Evolutionary conservation across 495 filamentous ascomycete genomes (phyloP), one percentile per base, ranked within the genome.

Genomic region (Xylaria longipes): DNA sequence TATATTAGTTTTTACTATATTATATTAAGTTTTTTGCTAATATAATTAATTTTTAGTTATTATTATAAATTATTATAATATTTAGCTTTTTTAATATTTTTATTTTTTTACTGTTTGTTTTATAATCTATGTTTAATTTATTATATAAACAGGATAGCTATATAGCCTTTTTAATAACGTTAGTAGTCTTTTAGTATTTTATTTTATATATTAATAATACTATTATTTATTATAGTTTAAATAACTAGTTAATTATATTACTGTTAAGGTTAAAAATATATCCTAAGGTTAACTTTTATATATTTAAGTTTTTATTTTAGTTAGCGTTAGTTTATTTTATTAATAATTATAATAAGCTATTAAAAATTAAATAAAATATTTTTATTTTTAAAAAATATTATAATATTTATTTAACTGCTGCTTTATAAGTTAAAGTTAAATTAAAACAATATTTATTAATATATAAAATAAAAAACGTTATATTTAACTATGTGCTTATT

Each of bases 1-100:
- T 57, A 57, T 57, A 57, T 17, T 11, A 11, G 29, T 57, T 57
- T 7, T 33, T 33, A 35, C 35, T 57, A 57, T 57, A 17, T 17
- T 57, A 57, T 57, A 35, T 57, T 57, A 57, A 35, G 27, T 57
- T 57, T 33, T 57, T 57, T 57, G 5, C 27, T 31, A 57, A 35
- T 35, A 27, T 54, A 54, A 54, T 54, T 22, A 25, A 22, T 27
- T 27, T 27, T 27, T 54, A 27, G 22, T 54, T 54, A 54, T 54
- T 27, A 27, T 27, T 54, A 54, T 54, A 54, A 22, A 54, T 54
- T 54, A 54, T 54, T 54, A 54, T 54, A 54, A 9, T 27, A 54
- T 5, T 54, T 54, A 54, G 22, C 22, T 54, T 9, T 27, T 54
- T 54, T 2, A 54, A 25, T 5, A 15, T 25, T 22, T 54, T 54